A percentile compares a stretch with the other conserved stretches of the same genome.
Conservation (phyloP, 305 asterid species). For the Petunia hybrid region DNA sequence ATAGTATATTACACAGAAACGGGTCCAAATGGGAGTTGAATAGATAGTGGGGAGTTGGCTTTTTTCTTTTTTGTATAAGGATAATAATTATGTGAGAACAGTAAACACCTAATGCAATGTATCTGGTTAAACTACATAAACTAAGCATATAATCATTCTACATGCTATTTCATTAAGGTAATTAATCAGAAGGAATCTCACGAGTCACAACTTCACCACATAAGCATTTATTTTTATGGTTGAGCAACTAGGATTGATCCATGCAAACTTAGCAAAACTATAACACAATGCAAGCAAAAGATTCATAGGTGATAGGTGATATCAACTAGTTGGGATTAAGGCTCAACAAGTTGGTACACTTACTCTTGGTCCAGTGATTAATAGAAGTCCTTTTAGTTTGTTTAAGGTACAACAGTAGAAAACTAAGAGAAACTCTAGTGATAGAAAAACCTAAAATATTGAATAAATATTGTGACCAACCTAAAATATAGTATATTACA, state of each 20-base stretch:
- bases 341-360: neutral
- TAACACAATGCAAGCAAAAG: neutral
- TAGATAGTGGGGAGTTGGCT: neutral
- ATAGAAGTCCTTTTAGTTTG: neutral
- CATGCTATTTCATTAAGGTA: neutral
- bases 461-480: too few relatives aligned
- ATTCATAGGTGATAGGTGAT: neutral
- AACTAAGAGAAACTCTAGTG: neutral
- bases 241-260: neutral
- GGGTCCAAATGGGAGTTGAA: conserved; percentile 5
- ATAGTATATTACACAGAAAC: neutral
- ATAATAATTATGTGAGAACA: neutral
- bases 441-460: conserved; percentile 5
- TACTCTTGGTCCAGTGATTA: neutral
- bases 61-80: neutral
- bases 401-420: neutral
- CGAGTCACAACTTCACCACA: neutral
- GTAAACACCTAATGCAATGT: neutral
- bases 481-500: too few relatives aligned
- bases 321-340: neutral
- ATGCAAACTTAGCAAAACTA: neutral
- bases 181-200: conserved; percentile 11
- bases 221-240: neutral
- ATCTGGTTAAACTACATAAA: neutral
- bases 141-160: neutral